Conservation (phyloP, 129 eudicot genomes). For the Mikania micrantha region DNA sequence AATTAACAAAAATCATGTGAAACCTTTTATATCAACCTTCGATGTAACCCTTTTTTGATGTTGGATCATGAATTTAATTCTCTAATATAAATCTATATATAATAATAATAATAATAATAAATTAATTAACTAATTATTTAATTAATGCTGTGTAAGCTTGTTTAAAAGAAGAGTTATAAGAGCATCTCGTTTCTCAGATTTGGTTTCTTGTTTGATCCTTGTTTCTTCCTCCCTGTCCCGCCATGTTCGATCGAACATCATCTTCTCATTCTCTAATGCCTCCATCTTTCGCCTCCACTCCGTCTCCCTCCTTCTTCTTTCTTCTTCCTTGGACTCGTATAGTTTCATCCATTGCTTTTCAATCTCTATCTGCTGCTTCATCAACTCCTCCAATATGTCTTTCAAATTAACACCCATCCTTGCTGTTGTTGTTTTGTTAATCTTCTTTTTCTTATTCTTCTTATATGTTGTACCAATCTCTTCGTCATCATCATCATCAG, state of each 20-base stretch:
- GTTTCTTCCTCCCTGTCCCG: conserved; percentile 66
- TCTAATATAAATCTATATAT: too few species aligned
- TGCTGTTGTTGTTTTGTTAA: background rate
- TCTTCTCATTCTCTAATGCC: conserved; percentile 62
- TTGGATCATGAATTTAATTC: too few species aligned
- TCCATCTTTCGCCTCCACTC: conserved; percentile 88
- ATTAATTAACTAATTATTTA: too few species aligned
- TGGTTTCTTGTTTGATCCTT: conserved; percentile 53
- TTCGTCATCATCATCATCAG: conserved; percentile 71
- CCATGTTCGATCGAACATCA: conserved; percentile 56
- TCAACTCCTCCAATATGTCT: conserved; percentile 66
- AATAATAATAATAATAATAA: too few species aligned
- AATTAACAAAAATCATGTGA: too few species aligned
- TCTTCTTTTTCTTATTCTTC: conserved; percentile 42
- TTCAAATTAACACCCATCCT: conserved; percentile 15
- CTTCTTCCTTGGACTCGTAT: conserved; percentile 70
- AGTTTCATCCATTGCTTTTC: conserved; percentile 63
- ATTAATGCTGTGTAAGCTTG: conserved; percentile 47
- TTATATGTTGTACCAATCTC: too few species aligned
- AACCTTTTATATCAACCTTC: too few species aligned
- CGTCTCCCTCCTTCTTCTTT: conserved; percentile 57
- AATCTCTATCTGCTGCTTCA: conserved; percentile 72
- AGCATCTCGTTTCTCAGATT: conserved; percentile 76
- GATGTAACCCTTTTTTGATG: too few species aligned
- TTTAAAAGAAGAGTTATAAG: conserved; percentile 56